phyloP scores from a whole-genome alignment of 352 stramenopile genomes.

The Globisporangium orthogonon region DNA sequence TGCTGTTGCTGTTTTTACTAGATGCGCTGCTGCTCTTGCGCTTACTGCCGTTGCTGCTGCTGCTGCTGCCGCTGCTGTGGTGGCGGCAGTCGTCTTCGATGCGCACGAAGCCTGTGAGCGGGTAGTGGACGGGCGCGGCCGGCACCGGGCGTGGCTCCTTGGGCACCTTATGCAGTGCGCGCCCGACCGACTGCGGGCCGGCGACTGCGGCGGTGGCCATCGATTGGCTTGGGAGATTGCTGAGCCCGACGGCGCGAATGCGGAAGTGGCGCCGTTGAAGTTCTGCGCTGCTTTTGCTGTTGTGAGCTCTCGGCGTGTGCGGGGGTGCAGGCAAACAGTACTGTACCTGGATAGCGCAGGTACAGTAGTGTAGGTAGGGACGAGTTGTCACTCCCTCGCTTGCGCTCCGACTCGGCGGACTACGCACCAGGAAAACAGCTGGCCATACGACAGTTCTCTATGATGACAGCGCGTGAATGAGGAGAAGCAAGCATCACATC shows the following conservation, averaged over 20 bases:
- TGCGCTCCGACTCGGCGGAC: too few species aligned
- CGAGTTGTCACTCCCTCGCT: too few species aligned
- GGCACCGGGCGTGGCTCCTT: constrained; percentile 1
- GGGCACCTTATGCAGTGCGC: not conserved
- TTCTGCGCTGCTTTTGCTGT: not conserved
- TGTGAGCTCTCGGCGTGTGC: too few species aligned
- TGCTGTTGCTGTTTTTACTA: not conserved
- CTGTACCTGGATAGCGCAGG: too few species aligned
- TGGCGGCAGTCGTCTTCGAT: constrained; percentile 39
- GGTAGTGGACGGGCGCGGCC: constrained; percentile 5
- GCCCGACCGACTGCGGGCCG: not conserved
- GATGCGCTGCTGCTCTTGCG: not conserved
- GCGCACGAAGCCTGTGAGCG: constrained; percentile 42
- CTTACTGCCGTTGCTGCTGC: not conserved
- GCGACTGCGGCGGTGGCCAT: constrained; percentile 5
- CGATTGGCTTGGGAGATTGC: not conserved
- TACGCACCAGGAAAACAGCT: too few species aligned
- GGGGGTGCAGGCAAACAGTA: too few species aligned
- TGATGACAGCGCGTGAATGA: too few species aligned
- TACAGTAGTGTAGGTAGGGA: too few species aligned
- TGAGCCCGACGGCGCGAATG: not conserved
- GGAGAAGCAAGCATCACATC: too few species aligned
- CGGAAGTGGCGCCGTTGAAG: not conserved
- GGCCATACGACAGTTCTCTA: too few species aligned
- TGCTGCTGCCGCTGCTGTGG: not conserved